Evolutionary conservation across 306 rosid species (phyloP), one percentile per base, ranked within the genome.

Genomic region (Vicia sativa): DNA sequence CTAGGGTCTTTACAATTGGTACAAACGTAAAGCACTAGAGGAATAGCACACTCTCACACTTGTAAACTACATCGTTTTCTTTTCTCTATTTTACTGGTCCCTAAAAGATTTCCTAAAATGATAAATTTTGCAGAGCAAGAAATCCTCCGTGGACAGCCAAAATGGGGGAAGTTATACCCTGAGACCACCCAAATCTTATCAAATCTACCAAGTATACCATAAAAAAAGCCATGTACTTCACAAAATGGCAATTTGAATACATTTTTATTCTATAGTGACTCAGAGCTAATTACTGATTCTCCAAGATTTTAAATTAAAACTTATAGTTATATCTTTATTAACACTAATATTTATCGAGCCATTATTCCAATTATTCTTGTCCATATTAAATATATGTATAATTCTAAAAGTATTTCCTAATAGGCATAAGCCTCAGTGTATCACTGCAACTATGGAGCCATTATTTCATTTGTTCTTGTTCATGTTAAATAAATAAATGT

Each of bases 221-320:
- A 13, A 13, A 6, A 62, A 62, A 41, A 41, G 25, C 10, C 10
- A 43, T 64, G 41, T 44, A 64, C 5, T 26, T 21, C 23, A 25
- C 9, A 39, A 61, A 39, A 61, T 10, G 49, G 18, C 16, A 37
- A 9, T 25, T 44, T 10, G 28, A 64, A 64, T 2, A 43, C 26
- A 7, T n/a, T 43, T 64, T 14, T 43, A 21, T 44, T 39, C 6
- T 42, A 42, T 13, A 41, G 53, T 23, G 23, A 39, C 52, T 62
- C 14, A 19, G 50, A 62, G 35, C 11, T 38, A 21, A 37, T 62
- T 16, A 15, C 38, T 12, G 29, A 62, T 41, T 39, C 34, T 41
- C 35, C 35, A 62, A 21, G 52, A 62, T 62, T 62, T 50, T 39
- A 62, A 62, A 62, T 19, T 39, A 23, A 23, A n/a, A 63, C 54